phyloP scores from a whole-genome alignment of 2,329 filamentous ascomycete species.

The Claviceps humidiphila region DNA sequence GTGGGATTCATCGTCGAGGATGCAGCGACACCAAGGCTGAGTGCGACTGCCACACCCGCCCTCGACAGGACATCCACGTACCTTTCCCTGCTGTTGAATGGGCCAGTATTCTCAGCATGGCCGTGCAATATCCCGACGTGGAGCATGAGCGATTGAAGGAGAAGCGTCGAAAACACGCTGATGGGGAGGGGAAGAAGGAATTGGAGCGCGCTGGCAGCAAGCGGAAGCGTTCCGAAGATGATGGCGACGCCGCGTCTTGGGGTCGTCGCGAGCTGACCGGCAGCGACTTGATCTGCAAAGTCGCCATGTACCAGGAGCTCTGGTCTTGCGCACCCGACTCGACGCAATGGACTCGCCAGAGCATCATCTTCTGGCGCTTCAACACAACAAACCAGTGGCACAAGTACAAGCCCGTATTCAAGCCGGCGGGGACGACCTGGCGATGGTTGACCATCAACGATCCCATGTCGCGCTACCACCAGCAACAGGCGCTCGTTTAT shows the following conservation, averaged over 20 bases:
- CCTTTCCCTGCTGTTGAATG: slow-evolving; percentile 46
- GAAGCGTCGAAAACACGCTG: slow-evolving; percentile 20
- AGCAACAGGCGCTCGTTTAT: slow-evolving; percentile 31
- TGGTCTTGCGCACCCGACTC: slow-evolving; percentile 39
- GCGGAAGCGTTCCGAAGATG: slow-evolving; percentile 27
- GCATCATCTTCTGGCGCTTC: slow-evolving; percentile 52
- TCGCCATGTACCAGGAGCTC: slow-evolving; percentile 56
- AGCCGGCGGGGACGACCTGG: slow-evolving; percentile 44
- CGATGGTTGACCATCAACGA: slow-evolving; percentile 48
- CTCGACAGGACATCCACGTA: slow-evolving; percentile 38
- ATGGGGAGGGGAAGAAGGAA: slow-evolving; percentile 22
- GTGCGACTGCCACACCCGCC: slow-evolving; percentile 37
- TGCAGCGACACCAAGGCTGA: slow-evolving; percentile 33
- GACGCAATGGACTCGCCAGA: slow-evolving; percentile 41
- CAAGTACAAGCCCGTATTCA: slow-evolving; percentile 34
- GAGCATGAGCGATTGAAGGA: slow-evolving; percentile 26
- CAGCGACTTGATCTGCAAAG: slow-evolving; percentile 44
- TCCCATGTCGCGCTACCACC: slow-evolving; percentile 44
- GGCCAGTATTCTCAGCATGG: slow-evolving; percentile 44
- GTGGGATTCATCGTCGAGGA: slow-evolving; percentile 39
- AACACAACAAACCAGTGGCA: slow-evolving; percentile 38
- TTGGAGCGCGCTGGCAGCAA: slow-evolving; percentile 22
- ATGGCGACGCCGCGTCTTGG: slow-evolving; percentile 27
- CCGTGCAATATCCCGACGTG: slow-evolving; percentile 37
- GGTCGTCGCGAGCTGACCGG: slow-evolving; percentile 29